Evolutionary conservation across 371 early-diverging fungal species (phyloP).

Genomic region (Mortierella sp.): DNA sequence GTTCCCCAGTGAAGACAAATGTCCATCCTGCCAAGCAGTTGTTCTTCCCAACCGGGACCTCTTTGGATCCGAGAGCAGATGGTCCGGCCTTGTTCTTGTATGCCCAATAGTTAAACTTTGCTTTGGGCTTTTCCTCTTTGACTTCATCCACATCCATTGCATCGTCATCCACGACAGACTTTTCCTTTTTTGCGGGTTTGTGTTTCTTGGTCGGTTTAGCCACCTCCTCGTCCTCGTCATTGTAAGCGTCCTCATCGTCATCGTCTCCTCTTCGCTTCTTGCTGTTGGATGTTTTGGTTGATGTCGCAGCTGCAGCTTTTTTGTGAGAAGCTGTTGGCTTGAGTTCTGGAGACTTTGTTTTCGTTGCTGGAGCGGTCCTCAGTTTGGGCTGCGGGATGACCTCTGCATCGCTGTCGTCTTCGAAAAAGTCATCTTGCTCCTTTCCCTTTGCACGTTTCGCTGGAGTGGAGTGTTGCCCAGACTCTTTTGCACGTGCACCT

Average conservation of each 20-base stretch:
- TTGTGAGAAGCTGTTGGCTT: conserved; percentile 15
- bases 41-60: conserved; percentile 79
- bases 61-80: conserved; percentile 76
- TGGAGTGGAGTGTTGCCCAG: background rate
- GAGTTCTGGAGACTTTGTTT: conserved; percentile 3
- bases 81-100: conserved; percentile 65
- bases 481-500: background rate
- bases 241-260: conserved; percentile 24
- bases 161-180: conserved; percentile 17
- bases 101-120: conserved; percentile 47
- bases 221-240: conserved; percentile 31
- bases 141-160: conserved; percentile 51
- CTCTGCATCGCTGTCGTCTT: conserved; percentile 32
- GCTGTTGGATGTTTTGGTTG: background rate
- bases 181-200: conserved; percentile 29
- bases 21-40: conserved; percentile 84
- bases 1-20: conserved; percentile 96
- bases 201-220: conserved; percentile 35
- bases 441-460: conserved; percentile 25
- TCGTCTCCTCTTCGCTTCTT: conserved; percentile 22
- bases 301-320: background rate
- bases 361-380: conserved; percentile 13
- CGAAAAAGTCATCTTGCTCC: conserved; percentile 39
- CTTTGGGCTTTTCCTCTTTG: conserved; percentile 37
- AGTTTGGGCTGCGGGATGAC: conserved; percentile 16